Base-by-base conservation (phyloP, 2,329 filamentous ascomycete genomes). In the Aspergillus piperis region DNA sequence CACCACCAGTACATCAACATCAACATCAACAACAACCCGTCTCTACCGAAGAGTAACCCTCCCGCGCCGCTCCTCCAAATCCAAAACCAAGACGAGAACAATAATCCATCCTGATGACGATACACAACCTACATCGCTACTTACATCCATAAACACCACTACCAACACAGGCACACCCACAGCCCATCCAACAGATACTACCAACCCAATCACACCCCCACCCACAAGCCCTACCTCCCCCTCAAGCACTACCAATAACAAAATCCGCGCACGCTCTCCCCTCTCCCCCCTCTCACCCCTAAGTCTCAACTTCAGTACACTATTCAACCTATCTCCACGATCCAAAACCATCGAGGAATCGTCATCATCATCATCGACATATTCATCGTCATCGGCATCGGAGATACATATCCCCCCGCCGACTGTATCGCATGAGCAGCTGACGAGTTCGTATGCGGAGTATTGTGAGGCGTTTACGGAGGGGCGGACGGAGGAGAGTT, bases 401-500 rank as follows among this genome's bases (percentile, higher is more conserved):
- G 10, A 13, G 5, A 2, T 15, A 1, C 32, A 36, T 13, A 36
- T 36, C 32, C 32, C 32, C 5, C 32, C 32, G 11, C 32, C 11
- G 10, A 47, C n/a, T 15, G 44, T 11, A 2, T 27, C 19, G 3
- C 44, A 55, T 27, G 55, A 55, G 21, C 30, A 52, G 11, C 39
- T 60, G 4, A 11, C 27, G 1, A 50, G 51, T 13, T 60, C 57
- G 6, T 67, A 65, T 11, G 61, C 62, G 15, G 61, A 63, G 5
- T 65, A 60, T 23, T 62, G 59, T 32, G 58, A 52, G 8, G 61
- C 62, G 1, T 66, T 65, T 47, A 64, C 59, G 3, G 55, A 58
- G 8, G 61, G 58, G 6, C 30, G 52, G 10, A 30, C 49, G 53
- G 25, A 17, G 2, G 53, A 55, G 25, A 54, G 23, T 32, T 44